Conservation (phyloP, 2,329 filamentous ascomycete species). For the Grosmannia penicillata region DNA sequence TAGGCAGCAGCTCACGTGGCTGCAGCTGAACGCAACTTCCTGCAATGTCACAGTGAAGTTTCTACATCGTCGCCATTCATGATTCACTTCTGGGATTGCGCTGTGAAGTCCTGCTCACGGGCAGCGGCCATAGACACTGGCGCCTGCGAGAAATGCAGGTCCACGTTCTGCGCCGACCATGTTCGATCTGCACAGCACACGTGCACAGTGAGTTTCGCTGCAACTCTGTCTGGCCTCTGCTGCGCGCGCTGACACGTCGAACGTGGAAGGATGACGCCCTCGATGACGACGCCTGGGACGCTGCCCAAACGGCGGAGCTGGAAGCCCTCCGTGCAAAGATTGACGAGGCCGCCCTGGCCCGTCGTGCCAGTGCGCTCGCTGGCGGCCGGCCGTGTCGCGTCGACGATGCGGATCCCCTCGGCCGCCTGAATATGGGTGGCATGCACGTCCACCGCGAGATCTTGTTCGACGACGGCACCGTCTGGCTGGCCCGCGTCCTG, state of each 20-base stretch:
- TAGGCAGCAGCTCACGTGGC: no score
- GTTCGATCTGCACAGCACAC: background rate
- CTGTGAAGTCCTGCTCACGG: background rate
- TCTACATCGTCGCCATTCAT: background rate
- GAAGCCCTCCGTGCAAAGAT: background rate
- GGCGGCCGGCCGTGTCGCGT: background rate
- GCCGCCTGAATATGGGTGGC: slow-evolving; percentile 2
- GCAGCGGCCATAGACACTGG: slow-evolving; percentile 1
- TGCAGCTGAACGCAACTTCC: no score
- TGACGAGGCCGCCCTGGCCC: background rate
- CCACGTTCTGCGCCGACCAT: slow-evolving; percentile 1
- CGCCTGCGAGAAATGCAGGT: slow-evolving; percentile 1
- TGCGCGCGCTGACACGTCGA: no score
- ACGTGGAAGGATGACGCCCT: background rate
- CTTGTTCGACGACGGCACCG: slow-evolving; percentile 3
- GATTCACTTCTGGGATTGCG: slow-evolving; percentile 2
- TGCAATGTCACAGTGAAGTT: no score
- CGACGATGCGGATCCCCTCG: background rate
- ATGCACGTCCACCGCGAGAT: slow-evolving; percentile 4
- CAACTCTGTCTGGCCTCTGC: background rate
- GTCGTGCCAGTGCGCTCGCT: background rate
- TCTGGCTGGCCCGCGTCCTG: slow-evolving; percentile 4
- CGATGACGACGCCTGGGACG: slow-evolving; percentile 3
- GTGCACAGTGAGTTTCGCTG: background rate
- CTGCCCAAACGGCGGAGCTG: slow-evolving; percentile 3